Evolutionary conservation across 352 stramenopile genomes (phyloP).

Genomic region (Phytopythium montanum): DNA sequence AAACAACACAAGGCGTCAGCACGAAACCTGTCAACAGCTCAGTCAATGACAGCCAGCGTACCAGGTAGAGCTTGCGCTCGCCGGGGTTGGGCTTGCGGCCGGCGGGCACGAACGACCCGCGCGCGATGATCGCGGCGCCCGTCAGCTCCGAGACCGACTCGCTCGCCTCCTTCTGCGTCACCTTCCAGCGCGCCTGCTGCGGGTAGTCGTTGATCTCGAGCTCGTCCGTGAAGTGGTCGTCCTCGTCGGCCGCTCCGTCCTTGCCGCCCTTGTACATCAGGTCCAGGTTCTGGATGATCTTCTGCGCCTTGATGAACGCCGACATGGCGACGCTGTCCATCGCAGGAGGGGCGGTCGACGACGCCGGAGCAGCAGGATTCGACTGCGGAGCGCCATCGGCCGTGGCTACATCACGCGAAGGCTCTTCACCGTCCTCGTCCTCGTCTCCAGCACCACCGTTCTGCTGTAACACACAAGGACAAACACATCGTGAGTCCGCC

Average conservation of each 20-base stretch:
- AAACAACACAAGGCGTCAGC: conserved; percentile 1
- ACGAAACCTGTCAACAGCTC: neutral
- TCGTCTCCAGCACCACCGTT: conserved; percentile 46
- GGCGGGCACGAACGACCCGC: conserved; percentile 85
- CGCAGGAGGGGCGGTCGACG: conserved; percentile 12
- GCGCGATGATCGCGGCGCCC: conserved; percentile 82
- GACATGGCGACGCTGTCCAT: conserved; percentile 61
- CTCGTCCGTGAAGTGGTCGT: conserved; percentile 86
- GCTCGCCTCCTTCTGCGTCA: conserved; percentile 86
- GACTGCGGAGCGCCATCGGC: conserved; percentile 15
- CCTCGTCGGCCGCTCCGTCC: conserved; percentile 19
- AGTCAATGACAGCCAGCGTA: conserved; percentile 28
- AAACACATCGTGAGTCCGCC: conserved; percentile 7
- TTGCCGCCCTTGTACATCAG: conserved; percentile 65
- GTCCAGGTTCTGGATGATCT: conserved; percentile 83
- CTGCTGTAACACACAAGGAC: conserved; percentile 12
- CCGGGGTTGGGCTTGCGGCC: conserved; percentile 82
- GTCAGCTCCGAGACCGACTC: conserved; percentile 87
- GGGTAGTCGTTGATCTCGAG: conserved; percentile 96
- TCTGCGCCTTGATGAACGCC: conserved; percentile 78
- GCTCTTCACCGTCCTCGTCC: conserved; percentile 51
- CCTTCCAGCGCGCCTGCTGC: conserved; percentile 85
- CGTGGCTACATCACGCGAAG: conserved; percentile 18
- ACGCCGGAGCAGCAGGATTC: conserved; percentile 4
- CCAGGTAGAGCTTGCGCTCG: conserved; percentile 88